Evolutionary conservation across 768 basidiomycete species (phyloP), one percentile per base, ranked within the genome.

Genomic region (Sarcomyxa edulis): DNA sequence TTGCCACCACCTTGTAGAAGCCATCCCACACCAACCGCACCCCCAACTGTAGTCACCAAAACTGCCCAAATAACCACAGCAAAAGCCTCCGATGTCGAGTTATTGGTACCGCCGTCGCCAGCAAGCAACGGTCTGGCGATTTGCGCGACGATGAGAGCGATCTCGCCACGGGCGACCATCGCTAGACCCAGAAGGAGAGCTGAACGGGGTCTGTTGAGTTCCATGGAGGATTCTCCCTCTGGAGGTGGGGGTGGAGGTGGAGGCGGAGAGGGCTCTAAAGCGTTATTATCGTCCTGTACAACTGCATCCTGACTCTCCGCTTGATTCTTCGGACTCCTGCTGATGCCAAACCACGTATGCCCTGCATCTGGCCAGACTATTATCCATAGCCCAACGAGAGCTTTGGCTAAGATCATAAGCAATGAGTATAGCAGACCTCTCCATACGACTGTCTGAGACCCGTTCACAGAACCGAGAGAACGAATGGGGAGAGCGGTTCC

Each of bases 131-230:
- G 60, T 11, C 56, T 49, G 1, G 65, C 63, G 14, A 74, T 58
- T 40, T 74, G 62, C 24, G 76, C 72, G 21, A 82, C 71, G 22
- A 81, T 72, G 32, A 84, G 63, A 9, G 77, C 80, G 19, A 84
- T 81, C 54, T 84, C 81, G 1, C 83, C 83, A 2, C 82, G 68
- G 0, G 81, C 73, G 24, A 82, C 71, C 71, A 84, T 76, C 0
- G 78, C 78, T 3, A 76, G 51, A 0, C 74, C 74, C 14, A 81
- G 58, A 26, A 80, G 60, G 8, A 56, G n/a, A n/a, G n/a, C n/a
- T n/a, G n/a, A n/a, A n/a, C n/a, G n/a, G n/a, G n/a, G n/a, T n/a
- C n/a, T n/a, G n/a, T n/a, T n/a, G n/a, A n/a, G n/a, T n/a, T n/a
- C n/a, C n/a, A n/a, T n/a, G n/a, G n/a, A n/a, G n/a, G n/a, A n/a